Conservation (phyloP, 768 basidiomycete genomes). For the Dioszegia aurantiaca region DNA sequence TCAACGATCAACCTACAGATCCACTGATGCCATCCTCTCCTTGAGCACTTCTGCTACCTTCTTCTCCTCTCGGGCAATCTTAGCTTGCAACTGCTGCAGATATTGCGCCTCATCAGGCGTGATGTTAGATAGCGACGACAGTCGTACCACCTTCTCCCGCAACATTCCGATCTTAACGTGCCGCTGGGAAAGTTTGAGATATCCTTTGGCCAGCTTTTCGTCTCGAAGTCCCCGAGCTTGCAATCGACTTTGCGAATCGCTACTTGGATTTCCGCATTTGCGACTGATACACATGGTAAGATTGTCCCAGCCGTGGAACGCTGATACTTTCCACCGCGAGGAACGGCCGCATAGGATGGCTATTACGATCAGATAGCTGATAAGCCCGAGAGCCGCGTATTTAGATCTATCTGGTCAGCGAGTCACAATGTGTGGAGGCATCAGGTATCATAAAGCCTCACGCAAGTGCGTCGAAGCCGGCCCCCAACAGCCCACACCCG, state of each 20-base stretch:
- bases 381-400: slow-evolving; percentile 31
- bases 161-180: too few species aligned
- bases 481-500: slow-evolving; percentile 34
- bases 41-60: too few species aligned
- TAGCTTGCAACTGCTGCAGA: too few species aligned
- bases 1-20: slow-evolving; percentile 5
- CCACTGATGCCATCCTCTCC: slow-evolving; percentile 20
- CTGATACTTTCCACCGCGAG: slow-evolving; percentile 4
- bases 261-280: background rate
- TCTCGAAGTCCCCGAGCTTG: too few species aligned
- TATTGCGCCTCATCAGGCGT: too few species aligned
- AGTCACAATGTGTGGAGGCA: background rate
- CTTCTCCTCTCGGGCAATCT: too few species aligned
- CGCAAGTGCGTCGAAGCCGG: slow-evolving; percentile 28
- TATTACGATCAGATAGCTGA: slow-evolving; percentile 20
- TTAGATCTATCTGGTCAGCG: slow-evolving; percentile 28
- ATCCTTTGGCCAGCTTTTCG: too few species aligned
- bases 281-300: background rate
- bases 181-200: too few species aligned
- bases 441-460: slow-evolving; percentile 3
- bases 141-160: too few species aligned
- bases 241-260: too few species aligned
- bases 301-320: background rate
- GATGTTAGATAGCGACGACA: too few species aligned
- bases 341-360: slow-evolving; percentile 25